Percentiles rank a stretch among this genome's conserved stretches.
These are phyloP conservation scores for Syzygium aromaticum DNA, from an alignment of 345 rosid species.

Conservation along the genomic window DNA sequence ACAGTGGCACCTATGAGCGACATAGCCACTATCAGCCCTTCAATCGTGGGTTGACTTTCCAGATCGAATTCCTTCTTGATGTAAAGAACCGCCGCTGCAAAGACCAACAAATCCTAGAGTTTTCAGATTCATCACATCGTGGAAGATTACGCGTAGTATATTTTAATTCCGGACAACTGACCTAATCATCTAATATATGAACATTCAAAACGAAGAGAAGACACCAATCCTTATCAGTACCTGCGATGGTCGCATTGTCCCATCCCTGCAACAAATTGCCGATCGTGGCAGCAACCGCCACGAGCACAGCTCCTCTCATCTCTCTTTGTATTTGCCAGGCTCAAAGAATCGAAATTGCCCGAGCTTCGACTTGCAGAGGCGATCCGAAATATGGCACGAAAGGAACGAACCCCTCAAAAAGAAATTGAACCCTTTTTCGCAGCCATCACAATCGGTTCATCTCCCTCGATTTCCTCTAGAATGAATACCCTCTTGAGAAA, in stretches of 20 bases:
- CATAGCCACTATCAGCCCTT: conserved; percentile 37
- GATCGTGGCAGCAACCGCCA: conserved; percentile 26
- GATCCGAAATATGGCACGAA: not conserved
- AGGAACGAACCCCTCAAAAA: not conserved
- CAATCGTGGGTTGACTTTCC: conserved; percentile 24
- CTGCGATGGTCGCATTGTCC: conserved; percentile 41
- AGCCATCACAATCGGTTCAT: not conserved
- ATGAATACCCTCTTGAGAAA: not conserved
- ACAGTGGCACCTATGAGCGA: conserved; percentile 30
- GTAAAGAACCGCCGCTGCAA: conserved; percentile 29
- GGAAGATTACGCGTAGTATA: not conserved
- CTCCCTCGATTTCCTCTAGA: not conserved
- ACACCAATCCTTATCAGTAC: not conserved
- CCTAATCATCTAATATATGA: not conserved
- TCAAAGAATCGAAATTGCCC: not conserved
- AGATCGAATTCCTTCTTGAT: conserved; percentile 34
- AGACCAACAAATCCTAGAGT: not conserved
- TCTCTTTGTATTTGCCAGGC: not conserved
- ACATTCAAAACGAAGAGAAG: not conserved
- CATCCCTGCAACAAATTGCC: conserved; percentile 41
- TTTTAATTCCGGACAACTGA: not conserved
- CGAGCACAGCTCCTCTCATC: conserved; percentile 31
- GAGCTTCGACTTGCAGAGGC: not conserved
- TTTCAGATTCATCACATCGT: not conserved
- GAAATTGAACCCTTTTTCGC: not conserved